Conservation (phyloP, 192 early-diverging fungal genomes). For the Paraglomus brasilianum region DNA sequence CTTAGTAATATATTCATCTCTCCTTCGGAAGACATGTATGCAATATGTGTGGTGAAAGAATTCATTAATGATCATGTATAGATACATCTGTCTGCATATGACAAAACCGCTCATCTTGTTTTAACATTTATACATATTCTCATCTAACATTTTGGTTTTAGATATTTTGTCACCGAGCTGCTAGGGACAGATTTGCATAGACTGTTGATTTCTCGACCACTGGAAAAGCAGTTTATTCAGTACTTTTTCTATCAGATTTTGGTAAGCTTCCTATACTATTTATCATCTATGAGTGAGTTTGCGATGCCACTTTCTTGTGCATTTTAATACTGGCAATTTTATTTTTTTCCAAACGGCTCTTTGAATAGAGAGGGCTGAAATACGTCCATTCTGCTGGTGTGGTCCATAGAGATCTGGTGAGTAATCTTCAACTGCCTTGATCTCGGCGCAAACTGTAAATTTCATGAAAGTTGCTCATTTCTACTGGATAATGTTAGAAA, state of each 20-base stretch:
- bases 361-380: conserved; percentile 72
- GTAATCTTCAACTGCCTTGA: conserved; percentile 14
- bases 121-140: no score
- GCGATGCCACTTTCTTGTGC: background rate
- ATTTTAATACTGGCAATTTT: background rate
- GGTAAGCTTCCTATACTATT: conserved; percentile 42
- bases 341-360: conserved; percentile 1
- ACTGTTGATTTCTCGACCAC: conserved; percentile 80
- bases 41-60: background rate
- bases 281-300: background rate
- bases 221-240: conserved; percentile 95
- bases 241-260: conserved; percentile 98
- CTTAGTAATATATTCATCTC: conserved; percentile 94
- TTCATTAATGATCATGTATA: background rate
- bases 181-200: conserved; percentile 95
- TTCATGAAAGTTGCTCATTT: background rate
- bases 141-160: conserved; percentile 30
- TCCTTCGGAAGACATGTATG: conserved; percentile 86
- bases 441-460: background rate
- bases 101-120: no score
- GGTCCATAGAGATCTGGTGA: conserved; percentile 89
- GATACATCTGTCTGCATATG: no score
- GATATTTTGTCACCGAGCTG: conserved; percentile 96
- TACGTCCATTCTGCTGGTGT: conserved; percentile 96
- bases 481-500: conserved; percentile 51